Evolutionary conservation across 2,329 filamentous ascomycete species (phyloP).

Genomic region (Fonsecaea erecta): DNA sequence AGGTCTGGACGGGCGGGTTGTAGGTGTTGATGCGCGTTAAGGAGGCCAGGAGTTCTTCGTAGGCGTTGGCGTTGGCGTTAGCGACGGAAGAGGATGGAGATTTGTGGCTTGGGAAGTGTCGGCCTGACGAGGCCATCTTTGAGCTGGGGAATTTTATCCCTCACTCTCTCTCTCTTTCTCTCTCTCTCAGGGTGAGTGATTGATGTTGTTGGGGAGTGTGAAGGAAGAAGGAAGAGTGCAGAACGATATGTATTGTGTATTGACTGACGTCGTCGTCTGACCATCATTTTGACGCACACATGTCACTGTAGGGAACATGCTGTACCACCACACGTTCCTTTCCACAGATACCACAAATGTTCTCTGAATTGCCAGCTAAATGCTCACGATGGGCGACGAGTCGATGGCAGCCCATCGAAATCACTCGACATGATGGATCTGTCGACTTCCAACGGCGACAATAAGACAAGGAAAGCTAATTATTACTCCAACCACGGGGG

Average conservation of each 20-base stretch:
- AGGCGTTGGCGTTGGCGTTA: conserved; percentile 24
- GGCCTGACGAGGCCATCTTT: conserved; percentile 12
- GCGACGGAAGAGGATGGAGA: conserved; percentile 11
- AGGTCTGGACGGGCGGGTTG: conserved; percentile 37
- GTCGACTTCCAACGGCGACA: not conserved
- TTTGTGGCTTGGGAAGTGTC: conserved; percentile 22
- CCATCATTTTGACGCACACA: not conserved
- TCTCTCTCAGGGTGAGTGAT: not conserved
- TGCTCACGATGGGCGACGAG: not conserved
- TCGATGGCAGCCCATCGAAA: not conserved
- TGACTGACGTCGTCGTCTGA: no score
- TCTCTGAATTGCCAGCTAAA: not conserved
- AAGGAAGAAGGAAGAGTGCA: not conserved
- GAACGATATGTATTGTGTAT: no score
- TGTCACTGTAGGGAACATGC: no score
- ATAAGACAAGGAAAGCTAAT: no score
- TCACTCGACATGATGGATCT: not conserved
- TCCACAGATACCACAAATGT: not conserved
- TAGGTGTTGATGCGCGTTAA: conserved; percentile 36
- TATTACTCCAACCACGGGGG: no score
- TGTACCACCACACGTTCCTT: not conserved
- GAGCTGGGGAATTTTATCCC: not conserved
- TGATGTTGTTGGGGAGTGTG: not conserved
- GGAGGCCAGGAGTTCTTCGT: conserved; percentile 31
- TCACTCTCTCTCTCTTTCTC: no score